A percentile compares a stretch with the other conserved stretches of the same genome.
phyloP scores from a whole-genome alignment of 2,329 filamentous ascomycete genomes.

The Clonostachys solani region DNA sequence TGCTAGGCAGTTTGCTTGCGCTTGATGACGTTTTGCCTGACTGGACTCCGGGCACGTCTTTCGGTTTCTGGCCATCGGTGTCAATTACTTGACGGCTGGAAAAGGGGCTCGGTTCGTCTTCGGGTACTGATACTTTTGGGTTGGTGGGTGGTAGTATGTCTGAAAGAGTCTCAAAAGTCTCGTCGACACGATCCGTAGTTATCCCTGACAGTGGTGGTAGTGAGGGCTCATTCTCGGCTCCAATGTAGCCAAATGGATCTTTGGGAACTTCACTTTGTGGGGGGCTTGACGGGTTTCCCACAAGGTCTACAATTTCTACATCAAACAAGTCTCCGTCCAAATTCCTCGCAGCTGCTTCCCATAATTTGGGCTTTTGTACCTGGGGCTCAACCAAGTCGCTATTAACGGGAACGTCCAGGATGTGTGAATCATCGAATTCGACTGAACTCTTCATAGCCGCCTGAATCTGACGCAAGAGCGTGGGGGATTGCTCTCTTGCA shows the following conservation, averaged over 20 bases:
- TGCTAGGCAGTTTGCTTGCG: too few species aligned
- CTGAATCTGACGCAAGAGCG: slow-evolving; percentile 58
- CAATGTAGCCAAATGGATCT: slow-evolving; percentile 34
- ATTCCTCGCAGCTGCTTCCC: slow-evolving; percentile 68
- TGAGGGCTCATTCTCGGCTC: slow-evolving; percentile 5
- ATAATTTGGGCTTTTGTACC: slow-evolving; percentile 42
- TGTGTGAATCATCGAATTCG: slow-evolving; percentile 28
- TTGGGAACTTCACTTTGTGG: slow-evolving; percentile 12
- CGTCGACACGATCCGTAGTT: slow-evolving; percentile 3
- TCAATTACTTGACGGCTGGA: too few species aligned
- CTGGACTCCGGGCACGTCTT: too few species aligned
- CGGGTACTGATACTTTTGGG: not conserved
- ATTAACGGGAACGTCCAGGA: slow-evolving; percentile 6
- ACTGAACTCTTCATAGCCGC: slow-evolving; percentile 53
- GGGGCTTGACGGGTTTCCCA: slow-evolving; percentile 30
- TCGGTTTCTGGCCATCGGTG: too few species aligned
- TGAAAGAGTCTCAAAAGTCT: slow-evolving; percentile 13
- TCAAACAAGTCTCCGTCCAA: slow-evolving; percentile 60
- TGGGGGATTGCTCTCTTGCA: slow-evolving; percentile 67
- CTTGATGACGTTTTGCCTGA: too few species aligned
- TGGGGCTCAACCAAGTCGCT: slow-evolving; percentile 28
- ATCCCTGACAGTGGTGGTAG: slow-evolving; percentile 1
- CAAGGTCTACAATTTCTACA: slow-evolving; percentile 56
- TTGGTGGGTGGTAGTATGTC: slow-evolving; percentile 12
- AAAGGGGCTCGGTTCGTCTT: too few species aligned